Base-by-base conservation (phyloP, 768 basidiomycete species). In the Tricholoma sp. region DNA sequence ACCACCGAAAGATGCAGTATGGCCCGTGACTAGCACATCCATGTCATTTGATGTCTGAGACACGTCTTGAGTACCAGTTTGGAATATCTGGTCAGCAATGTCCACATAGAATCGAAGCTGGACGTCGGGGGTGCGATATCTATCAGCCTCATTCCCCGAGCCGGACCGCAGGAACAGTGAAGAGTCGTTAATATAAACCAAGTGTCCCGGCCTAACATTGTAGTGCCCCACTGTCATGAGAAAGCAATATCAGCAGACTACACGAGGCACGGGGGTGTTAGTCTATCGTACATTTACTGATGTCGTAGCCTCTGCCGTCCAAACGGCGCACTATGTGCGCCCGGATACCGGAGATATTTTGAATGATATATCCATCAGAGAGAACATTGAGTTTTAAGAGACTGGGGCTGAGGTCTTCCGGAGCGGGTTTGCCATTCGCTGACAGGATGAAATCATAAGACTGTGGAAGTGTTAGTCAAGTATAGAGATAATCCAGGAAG, bases 301-400 rank as follows among this genome's bases (percentile, higher is more conserved):
- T 79, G 62, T 96, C 91, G 62, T 93, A 96, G 7, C 94, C 94
- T 61, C 78, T 85, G 11, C 87, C 86, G 62, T 95, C 94, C 53
- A 94, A 67, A 28, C 92, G 79, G 65, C 82, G 87, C 20, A 91
- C 85, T 17, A 95, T 85, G 58, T 85, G 85, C 1, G 85, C 80
- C 36, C 90, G 81, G 48, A 97, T 79, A 6, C 93, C 94, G 2
- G 86, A 80, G 8, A 93, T 75, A 64, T 94, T 88, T 52, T 86
- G 79, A 31, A 96, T 70, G 45, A 93, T 71, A 65, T 83, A 91
- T 1, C 94, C 94, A 65, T 86, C 82, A 4, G 76, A 61, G 28
- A 85, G 78, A 29, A 78, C 69, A 12, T 74, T 75, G 10, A 95
- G 69, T 66, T 94, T 95, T 31, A 82, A 66, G 4, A 76, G 65